Conservation (phyloP, 1,139 yeast species). For the Kodamaea sp. region DNA sequence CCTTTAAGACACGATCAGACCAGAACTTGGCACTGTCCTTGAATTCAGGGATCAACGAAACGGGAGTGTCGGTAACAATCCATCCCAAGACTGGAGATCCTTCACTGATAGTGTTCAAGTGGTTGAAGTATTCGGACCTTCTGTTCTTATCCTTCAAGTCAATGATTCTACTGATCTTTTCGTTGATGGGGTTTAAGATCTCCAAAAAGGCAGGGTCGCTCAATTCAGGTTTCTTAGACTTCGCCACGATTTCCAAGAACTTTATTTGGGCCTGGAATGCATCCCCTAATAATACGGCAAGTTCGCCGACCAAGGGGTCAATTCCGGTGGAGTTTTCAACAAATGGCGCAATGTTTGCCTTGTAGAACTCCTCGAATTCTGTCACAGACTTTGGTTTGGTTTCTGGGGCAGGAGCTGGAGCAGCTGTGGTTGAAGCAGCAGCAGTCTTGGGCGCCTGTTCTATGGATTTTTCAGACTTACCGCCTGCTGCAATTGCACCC, state of each 20-base stretch:
- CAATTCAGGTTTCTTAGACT: constrained; percentile 65
- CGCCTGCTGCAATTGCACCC: constrained; percentile 7
- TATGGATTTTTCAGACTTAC: neutral
- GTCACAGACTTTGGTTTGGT: constrained; percentile 41
- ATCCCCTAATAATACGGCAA: constrained; percentile 52
- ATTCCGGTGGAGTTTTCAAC: constrained; percentile 56
- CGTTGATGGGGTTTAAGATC: constrained; percentile 69
- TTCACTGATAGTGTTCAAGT: constrained; percentile 81
- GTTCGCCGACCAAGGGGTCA: constrained; percentile 64
- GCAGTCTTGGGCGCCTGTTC: neutral
- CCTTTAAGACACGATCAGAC: constrained; percentile 87
- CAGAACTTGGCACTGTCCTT: constrained; percentile 93
- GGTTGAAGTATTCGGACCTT: constrained; percentile 61
- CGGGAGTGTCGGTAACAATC: constrained; percentile 75
- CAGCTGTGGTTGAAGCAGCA: constrained; percentile 14
- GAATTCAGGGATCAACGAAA: constrained; percentile 74
- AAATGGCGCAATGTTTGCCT: constrained; percentile 60
- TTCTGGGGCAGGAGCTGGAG: constrained; percentile 11
- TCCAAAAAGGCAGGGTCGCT: constrained; percentile 55
- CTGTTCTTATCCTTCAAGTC: constrained; percentile 76
- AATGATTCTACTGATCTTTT: constrained; percentile 56
- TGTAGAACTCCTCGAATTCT: constrained; percentile 58
- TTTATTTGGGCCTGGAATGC: constrained; percentile 64
- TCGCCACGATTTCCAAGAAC: constrained; percentile 60
- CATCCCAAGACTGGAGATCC: constrained; percentile 91